Percentiles rank a stretch among this genome's conserved stretches.
Evolutionary conservation across 306 rosid species (phyloP).

Genomic region (Dalbergia cochinchinensis): DNA sequence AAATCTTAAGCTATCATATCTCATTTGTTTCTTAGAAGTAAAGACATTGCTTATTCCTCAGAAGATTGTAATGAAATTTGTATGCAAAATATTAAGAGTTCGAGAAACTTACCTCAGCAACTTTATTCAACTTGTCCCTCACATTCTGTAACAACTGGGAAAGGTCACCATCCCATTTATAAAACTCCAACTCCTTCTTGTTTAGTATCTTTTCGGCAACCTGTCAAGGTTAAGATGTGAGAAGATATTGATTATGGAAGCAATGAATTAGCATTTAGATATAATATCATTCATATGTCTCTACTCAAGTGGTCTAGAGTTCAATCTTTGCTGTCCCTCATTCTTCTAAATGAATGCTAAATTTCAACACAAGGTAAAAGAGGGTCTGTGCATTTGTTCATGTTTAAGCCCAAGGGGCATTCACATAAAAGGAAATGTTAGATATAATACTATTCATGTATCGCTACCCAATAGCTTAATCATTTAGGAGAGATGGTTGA

Average conservation of each 20-base stretch:
- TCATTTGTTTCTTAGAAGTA: neutral
- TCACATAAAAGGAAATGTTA: too few species aligned
- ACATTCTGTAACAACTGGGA: constrained; percentile 85
- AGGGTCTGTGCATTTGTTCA: too few species aligned
- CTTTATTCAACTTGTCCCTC: constrained; percentile 88
- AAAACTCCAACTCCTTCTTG: constrained; percentile 82
- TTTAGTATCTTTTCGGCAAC: constrained; percentile 69
- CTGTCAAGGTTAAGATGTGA: constrained; percentile 16
- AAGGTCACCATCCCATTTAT: constrained; percentile 96
- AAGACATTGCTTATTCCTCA: constrained; percentile 18
- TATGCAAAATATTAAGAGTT: constrained; percentile 17
- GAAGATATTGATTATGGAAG: constrained; percentile 21
- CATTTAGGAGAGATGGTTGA: too few species aligned
- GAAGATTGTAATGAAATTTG: neutral
- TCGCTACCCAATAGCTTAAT: too few species aligned
- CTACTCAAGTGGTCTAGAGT: too few species aligned
- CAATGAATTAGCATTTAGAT: neutral
- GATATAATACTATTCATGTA: too few species aligned
- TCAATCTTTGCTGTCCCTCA: too few species aligned
- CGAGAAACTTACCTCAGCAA: constrained; percentile 71
- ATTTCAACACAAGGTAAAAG: too few species aligned
- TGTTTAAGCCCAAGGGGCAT: too few species aligned
- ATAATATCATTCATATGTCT: too few species aligned
- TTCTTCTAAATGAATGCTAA: too few species aligned
- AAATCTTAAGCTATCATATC: constrained; percentile 7